Conservation (phyloP, 208 protist genomes). For the Leishmania major region DNA sequence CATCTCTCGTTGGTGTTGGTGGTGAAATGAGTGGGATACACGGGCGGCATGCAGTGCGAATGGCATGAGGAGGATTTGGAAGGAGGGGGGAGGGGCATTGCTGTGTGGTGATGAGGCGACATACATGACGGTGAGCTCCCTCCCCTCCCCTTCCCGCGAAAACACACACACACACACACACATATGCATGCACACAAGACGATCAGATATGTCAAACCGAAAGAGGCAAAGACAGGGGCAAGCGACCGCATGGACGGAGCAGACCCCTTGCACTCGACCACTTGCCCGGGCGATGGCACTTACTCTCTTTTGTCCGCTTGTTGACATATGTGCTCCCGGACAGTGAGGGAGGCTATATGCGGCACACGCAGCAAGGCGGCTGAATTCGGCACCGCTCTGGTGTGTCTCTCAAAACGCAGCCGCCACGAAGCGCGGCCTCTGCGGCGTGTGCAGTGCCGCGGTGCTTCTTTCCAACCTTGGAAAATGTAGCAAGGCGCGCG, state of each 20-base stretch:
- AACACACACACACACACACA: background rate
- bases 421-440: background rate
- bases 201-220: no score
- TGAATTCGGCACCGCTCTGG: no score
- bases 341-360: background rate
- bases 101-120: background rate
- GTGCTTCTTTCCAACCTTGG: background rate
- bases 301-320: background rate
- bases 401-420: background rate
- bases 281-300: background rate
- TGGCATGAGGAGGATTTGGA: background rate
- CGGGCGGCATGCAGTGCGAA: background rate
- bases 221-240: no score
- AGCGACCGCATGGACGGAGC: background rate
- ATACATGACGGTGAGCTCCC: background rate
- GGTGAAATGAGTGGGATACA: background rate
- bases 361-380: background rate
- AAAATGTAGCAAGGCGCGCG: background rate
- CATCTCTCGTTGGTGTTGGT: background rate
- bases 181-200: background rate
- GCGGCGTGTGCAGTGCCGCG: background rate
- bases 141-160: no score
- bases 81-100: background rate
- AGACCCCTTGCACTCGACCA: background rate
- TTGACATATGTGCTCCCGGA: background rate